phyloP scores from a whole-genome alignment of 2,329 filamentous ascomycete species.

The Rachicladosporium sp. region DNA sequence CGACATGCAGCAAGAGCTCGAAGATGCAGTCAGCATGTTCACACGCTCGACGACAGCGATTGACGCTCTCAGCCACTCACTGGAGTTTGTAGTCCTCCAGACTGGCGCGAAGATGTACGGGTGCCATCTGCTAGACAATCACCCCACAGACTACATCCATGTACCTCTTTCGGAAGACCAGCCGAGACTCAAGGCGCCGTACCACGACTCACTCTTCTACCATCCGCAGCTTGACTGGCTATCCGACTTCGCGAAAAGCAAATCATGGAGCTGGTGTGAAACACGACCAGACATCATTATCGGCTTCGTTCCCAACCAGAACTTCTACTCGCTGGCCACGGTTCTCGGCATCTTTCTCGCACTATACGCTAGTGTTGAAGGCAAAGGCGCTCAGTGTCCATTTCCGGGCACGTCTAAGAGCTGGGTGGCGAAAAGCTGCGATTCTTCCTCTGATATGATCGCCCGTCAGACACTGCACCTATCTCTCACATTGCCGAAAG shows the following conservation, averaged over 20 bases:
- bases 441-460: slow-evolving; percentile 22
- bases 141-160: slow-evolving; percentile 25
- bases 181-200: slow-evolving; percentile 20
- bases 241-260: slow-evolving; percentile 17
- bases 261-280: slow-evolving; percentile 27
- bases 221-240: slow-evolving; percentile 27
- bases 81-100: too few relatives aligned
- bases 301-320: slow-evolving; percentile 28
- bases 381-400: slow-evolving; percentile 22
- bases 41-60: too few relatives aligned
- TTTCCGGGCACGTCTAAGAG: slow-evolving; percentile 27
- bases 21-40: too few relatives aligned
- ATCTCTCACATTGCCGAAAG: too few relatives aligned
- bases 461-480: background rate
- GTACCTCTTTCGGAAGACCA: slow-evolving; percentile 22
- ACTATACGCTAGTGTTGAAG: slow-evolving; percentile 25
- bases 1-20: too few relatives aligned
- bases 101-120: too few relatives aligned
- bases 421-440: slow-evolving; percentile 21
- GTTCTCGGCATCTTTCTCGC: slow-evolving; percentile 24
- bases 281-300: slow-evolving; percentile 28
- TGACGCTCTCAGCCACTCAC: too few relatives aligned
- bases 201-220: slow-evolving; percentile 25
- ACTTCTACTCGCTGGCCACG: slow-evolving; percentile 25
- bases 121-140: slow-evolving; percentile 18